phyloP scores from a whole-genome alignment of 2,329 filamentous ascomycete species.

The Parasarocladium wereldwijsianum region DNA sequence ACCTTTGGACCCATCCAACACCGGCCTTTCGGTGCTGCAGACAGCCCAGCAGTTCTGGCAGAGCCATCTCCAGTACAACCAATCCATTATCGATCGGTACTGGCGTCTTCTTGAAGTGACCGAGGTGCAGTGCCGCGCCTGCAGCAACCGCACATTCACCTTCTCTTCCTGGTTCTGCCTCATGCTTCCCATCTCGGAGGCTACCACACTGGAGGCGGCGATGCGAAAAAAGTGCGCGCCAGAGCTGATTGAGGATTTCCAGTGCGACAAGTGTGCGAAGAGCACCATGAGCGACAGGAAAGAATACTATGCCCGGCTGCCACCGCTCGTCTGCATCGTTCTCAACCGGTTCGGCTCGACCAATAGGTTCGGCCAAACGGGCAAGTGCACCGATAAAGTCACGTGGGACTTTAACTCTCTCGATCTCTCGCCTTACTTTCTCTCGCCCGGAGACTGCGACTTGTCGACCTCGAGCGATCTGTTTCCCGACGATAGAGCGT shows the following conservation, averaged over 20 bases:
- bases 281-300: slow-evolving; percentile 18
- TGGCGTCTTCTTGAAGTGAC: slow-evolving; percentile 67
- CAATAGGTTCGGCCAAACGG: slow-evolving; percentile 19
- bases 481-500: slow-evolving; percentile 20
- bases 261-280: slow-evolving; percentile 63
- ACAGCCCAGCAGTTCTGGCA: slow-evolving; percentile 65
- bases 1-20: slow-evolving; percentile 16
- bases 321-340: slow-evolving; percentile 63
- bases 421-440: slow-evolving; percentile 31
- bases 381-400: slow-evolving; percentile 57
- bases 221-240: slow-evolving; percentile 54
- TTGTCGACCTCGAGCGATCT: slow-evolving; percentile 13
- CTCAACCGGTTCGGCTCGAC: slow-evolving; percentile 45
- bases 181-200: slow-evolving; percentile 22
- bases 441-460: slow-evolving; percentile 19
- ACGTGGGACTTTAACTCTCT: slow-evolving; percentile 64
- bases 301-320: slow-evolving; percentile 51
- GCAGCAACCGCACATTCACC: slow-evolving; percentile 32
- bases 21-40: slow-evolving; percentile 22
- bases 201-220: slow-evolving; percentile 39
- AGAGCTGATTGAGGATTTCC: slow-evolving; percentile 52
- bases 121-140: slow-evolving; percentile 51
- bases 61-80: slow-evolving; percentile 52
- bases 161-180: slow-evolving; percentile 40
- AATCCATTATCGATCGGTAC: slow-evolving; percentile 63